Percentiles rank a stretch among this genome's conserved stretches.
phyloP scores from a whole-genome alignment of 805 yeast species.

The Nakazawaea wickerhamii region DNA sequence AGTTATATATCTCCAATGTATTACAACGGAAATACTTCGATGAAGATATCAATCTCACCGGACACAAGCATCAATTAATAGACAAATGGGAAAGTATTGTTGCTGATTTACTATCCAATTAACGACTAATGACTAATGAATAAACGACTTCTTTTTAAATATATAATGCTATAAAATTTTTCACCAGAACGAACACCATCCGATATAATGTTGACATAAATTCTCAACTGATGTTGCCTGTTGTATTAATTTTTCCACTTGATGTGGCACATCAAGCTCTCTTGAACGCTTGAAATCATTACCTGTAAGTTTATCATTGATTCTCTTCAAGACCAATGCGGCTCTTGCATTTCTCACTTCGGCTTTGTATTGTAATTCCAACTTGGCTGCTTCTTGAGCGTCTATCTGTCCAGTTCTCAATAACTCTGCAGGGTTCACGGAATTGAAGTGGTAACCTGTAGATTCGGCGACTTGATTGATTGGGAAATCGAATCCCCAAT shows the following conservation, averaged over 20 bases:
- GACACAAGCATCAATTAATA: conserved; percentile 25
- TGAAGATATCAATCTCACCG: conserved; percentile 34
- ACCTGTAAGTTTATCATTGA: conserved; percentile 89
- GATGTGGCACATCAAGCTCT: conserved; percentile 77
- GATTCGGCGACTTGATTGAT: conserved; percentile 70
- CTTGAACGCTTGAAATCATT: conserved; percentile 75
- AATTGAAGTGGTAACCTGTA: conserved; percentile 64
- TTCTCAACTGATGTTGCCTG: conserved; percentile 97
- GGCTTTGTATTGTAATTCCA: conserved; percentile 64
- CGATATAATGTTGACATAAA: conserved; percentile 92
- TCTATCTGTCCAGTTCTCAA: conserved; percentile 70
- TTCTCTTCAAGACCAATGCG: conserved; percentile 79
- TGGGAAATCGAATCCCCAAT: conserved; percentile 97
- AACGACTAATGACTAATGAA: neutral
- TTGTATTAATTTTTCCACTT: conserved; percentile 88
- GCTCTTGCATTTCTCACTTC: conserved; percentile 87
- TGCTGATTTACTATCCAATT: neutral
- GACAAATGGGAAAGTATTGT: conserved; percentile 20
- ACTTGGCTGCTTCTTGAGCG: conserved; percentile 66
- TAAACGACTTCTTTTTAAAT: no score
- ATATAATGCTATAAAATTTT: no score
- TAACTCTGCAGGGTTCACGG: conserved; percentile 63
- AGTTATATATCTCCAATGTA: conserved; percentile 54
- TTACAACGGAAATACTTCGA: conserved; percentile 52
- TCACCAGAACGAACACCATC: conserved; percentile 99